A percentile compares a stretch with the other conserved stretches of the same genome.
These are phyloP conservation scores for Conidiobolus incongruus DNA, from an alignment of 371 early-diverging fungal genomes.

Conservation along the genomic window DNA sequence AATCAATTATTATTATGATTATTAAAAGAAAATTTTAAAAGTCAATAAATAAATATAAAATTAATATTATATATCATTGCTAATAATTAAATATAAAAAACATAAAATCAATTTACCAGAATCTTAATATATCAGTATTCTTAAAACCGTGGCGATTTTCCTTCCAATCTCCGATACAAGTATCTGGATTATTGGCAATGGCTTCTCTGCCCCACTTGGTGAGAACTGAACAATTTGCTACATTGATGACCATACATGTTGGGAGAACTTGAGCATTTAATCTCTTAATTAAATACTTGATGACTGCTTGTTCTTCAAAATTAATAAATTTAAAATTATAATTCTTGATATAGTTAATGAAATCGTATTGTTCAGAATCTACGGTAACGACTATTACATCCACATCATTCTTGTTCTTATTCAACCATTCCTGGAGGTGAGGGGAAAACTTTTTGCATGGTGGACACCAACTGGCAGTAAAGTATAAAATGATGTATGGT, in stretches of 20 bases:
- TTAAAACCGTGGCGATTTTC: background rate
- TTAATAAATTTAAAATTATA: background rate
- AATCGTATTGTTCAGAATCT: background rate
- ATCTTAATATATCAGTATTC: conserved; percentile 1
- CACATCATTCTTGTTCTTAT: background rate
- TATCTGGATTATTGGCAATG: background rate
- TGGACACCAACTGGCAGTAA: conserved; percentile 5
- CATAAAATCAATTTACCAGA: background rate
- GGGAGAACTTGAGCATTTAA: background rate
- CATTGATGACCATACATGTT: background rate
- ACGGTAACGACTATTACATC: background rate
- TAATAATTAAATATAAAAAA: too few species aligned
- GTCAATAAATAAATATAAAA: background rate
- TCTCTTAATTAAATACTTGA: background rate
- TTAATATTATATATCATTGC: background rate
- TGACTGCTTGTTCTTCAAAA: background rate
- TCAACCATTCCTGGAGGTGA: background rate
- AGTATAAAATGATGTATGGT: conserved; percentile 2
- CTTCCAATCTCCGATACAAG: conserved; percentile 4
- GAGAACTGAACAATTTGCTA: background rate
- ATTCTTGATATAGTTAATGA: background rate
- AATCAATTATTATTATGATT: too few species aligned
- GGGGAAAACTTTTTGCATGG: conserved; percentile 5
- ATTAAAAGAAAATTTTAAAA: background rate
- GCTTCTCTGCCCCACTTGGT: conserved; percentile 5